Conservation (phyloP, 164 flowering plant species). For the Annona squamosa region DNA sequence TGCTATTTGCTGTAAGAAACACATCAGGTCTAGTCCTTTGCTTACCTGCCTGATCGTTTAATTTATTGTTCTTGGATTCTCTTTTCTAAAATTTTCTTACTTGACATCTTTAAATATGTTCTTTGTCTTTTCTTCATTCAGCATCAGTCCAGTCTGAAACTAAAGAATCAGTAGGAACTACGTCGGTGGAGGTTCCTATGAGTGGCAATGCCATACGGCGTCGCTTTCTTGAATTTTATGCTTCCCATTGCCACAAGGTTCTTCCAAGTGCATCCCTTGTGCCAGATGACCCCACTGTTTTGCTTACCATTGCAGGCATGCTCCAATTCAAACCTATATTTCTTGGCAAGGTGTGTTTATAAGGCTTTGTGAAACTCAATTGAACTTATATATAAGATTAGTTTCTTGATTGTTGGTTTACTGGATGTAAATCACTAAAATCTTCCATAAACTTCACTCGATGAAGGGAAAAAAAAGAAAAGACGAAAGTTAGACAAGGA, state of each 20-base stretch:
- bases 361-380: not conserved
- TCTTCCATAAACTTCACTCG: not conserved
- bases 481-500: not conserved
- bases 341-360: conserved; percentile 69
- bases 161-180: conserved; percentile 35
- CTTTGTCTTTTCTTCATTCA: conserved; percentile 28
- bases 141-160: conserved; percentile 55
- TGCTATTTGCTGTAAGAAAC: conserved; percentile 19
- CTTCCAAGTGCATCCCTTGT: conserved; percentile 96
- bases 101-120: conserved; percentile 3
- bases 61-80: not conserved
- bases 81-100: conserved; percentile 1
- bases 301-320: conserved; percentile 96
- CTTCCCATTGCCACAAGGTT: conserved; percentile 77
- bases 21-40: conserved; percentile 36
- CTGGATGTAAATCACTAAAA: not conserved
- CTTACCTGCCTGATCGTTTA: conserved; percentile 1
- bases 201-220: conserved; percentile 82
- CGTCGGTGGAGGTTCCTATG: conserved; percentile 23
- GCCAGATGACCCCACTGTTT: conserved; percentile 96
- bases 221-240: conserved; percentile 80
- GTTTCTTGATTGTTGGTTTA: not conserved
- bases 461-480: not conserved
- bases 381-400: not conserved
- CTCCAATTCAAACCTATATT: conserved; percentile 96